These are phyloP conservation scores for Magnaporthales sp. DNA, from an alignment of 2,329 filamentous ascomycete species.

Conservation along the genomic window DNA sequence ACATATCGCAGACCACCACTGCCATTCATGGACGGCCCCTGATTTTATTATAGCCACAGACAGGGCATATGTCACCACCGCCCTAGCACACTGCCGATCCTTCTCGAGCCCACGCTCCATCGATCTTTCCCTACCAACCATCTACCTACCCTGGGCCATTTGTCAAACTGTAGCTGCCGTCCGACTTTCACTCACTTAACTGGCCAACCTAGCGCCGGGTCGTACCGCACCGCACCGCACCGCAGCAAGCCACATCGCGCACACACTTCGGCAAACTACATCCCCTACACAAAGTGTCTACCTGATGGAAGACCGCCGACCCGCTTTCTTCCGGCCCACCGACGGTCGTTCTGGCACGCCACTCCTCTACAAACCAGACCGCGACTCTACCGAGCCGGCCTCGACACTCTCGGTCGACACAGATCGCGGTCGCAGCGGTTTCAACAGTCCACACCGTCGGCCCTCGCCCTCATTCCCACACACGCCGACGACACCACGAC, in stretches of 20 bases:
- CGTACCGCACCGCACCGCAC: neutral
- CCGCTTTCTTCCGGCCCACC: slow-evolving; percentile 1
- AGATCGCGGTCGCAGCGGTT: slow-evolving; percentile 8
- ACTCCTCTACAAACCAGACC: slow-evolving; percentile 4
- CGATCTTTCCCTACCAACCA: neutral
- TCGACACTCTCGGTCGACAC: neutral
- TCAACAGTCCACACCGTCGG: slow-evolving; percentile 5
- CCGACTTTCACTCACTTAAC: neutral
- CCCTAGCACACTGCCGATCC: neutral
- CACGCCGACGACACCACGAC: slow-evolving; percentile 21
- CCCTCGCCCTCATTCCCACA: neutral
- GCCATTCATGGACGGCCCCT: neutral
- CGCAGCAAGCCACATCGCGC: neutral
- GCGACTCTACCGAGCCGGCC: neutral
- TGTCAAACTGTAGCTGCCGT: neutral
- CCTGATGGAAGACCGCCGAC: slow-evolving; percentile 3
- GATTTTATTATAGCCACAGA: neutral
- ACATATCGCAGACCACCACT: neutral
- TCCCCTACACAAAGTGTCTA: neutral
- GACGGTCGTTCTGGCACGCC: slow-evolving; percentile 3
- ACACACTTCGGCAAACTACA: neutral
- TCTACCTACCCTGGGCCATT: neutral
- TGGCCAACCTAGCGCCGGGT: neutral
- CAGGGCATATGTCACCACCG: neutral
- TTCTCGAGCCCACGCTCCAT: neutral